Evolutionary conservation across 2,329 filamentous ascomycete genomes (phyloP).

Genomic region (Corynespora cassiicola): DNA sequence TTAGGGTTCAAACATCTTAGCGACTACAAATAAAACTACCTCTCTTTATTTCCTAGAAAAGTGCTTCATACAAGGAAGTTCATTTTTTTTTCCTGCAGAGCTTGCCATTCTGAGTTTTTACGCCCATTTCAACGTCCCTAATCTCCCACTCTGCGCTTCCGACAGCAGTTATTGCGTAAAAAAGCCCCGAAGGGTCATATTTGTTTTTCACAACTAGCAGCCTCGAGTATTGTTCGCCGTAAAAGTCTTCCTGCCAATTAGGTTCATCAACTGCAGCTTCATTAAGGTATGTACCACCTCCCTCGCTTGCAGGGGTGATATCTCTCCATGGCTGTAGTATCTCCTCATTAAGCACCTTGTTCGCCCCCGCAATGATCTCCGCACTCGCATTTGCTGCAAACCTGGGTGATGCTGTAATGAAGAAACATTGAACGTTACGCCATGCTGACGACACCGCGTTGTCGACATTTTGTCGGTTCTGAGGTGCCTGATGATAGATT

Average conservation of each 20-base stretch:
- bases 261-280: conserved; percentile 37
- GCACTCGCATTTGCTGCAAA: conserved; percentile 11
- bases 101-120: conserved; percentile 6
- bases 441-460: conserved; percentile 12
- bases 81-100: too few species aligned
- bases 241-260: conserved; percentile 38
- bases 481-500: conserved; percentile 11
- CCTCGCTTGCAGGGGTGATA: not conserved
- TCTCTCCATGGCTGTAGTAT: conserved; percentile 3
- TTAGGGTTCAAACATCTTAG: too few species aligned
- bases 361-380: conserved; percentile 13
- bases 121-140: conserved; percentile 5
- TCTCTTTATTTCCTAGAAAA: too few species aligned
- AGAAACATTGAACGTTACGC: conserved; percentile 6
- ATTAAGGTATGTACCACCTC: conserved; percentile 34
- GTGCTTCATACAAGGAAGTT: too few species aligned
- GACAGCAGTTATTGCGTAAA: conserved; percentile 9
- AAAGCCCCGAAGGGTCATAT: conserved; percentile 8
- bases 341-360: conserved; percentile 11
- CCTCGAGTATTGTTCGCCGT: conserved; percentile 24
- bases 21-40: too few species aligned
- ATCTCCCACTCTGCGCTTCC: conserved; percentile 6
- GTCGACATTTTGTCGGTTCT: conserved; percentile 6
- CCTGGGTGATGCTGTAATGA: conserved; percentile 14
- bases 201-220: conserved; percentile 7